Conservation (phyloP, 495 filamentous ascomycete genomes). For the Penicillium chermesinum region DNA sequence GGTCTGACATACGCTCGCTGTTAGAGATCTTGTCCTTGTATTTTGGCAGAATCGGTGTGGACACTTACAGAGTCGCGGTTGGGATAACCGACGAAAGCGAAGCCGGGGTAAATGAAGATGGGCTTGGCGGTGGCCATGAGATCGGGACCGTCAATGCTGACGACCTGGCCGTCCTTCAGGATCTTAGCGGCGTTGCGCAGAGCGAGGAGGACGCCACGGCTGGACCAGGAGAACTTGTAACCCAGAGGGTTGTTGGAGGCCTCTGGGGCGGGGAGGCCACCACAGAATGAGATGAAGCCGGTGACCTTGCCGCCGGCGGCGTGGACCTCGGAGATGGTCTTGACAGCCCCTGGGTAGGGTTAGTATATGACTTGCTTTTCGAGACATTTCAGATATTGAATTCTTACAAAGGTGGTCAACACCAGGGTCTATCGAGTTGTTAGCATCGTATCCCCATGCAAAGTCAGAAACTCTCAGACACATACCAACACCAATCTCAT, state of each 20-base stretch:
- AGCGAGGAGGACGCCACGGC: slow-evolving; percentile 80
- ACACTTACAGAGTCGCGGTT: slow-evolving; percentile 92
- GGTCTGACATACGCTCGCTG: no score
- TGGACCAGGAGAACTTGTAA: slow-evolving; percentile 91
- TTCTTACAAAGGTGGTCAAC: slow-evolving; percentile 26
- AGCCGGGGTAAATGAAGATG: slow-evolving; percentile 86
- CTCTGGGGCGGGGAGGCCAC: slow-evolving; percentile 80
- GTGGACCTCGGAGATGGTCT: slow-evolving; percentile 79
- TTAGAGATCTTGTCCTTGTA: no score
- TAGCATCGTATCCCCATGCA: neutral
- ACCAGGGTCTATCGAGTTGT: slow-evolving; percentile 17
- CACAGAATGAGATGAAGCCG: slow-evolving; percentile 82
- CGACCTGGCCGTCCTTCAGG: slow-evolving; percentile 71
- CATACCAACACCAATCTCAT: slow-evolving; percentile 85
- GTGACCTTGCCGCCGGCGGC: slow-evolving; percentile 78
- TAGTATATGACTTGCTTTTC: slow-evolving; percentile 29
- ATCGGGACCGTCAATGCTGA: slow-evolving; percentile 55
- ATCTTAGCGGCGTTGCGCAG: slow-evolving; percentile 79
- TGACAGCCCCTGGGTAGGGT: slow-evolving; percentile 82
- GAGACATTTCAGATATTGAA: no score
- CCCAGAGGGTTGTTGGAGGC: slow-evolving; percentile 85
- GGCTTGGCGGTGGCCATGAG: slow-evolving; percentile 87
- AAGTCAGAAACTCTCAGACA: slow-evolving; percentile 23
- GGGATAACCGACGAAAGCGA: slow-evolving; percentile 86
- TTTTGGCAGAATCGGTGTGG: no score